Base-by-base conservation (phyloP, 2,329 filamentous ascomycete species). In the Monosporascus ibericus region DNA sequence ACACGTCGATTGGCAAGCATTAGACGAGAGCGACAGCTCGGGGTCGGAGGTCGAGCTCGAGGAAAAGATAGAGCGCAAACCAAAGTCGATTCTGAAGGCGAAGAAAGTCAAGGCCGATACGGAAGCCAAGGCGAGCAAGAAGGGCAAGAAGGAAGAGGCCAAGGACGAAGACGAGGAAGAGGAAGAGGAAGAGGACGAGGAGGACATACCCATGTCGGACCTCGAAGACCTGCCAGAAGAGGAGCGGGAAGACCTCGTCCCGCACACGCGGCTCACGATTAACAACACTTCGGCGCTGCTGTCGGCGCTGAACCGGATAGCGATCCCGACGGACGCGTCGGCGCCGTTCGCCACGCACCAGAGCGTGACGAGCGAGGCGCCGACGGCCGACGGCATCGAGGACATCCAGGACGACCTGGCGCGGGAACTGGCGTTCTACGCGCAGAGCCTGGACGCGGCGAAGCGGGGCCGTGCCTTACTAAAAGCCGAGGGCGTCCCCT, bases 211-310 rank as follows among this genome's bases (percentile, higher is more conserved):
- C 4, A 82, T 96, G 58, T 95, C 90, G 34, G 92, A 96, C 63
- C 85, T 94, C 49, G 87, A 89, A 63, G 88, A 89, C 49, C 74
- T 85, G 27, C 75, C 88, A 50, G 90, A 88, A 20, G 88, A 89
- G 58, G 91, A 95, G 63, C 87, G 84, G 63, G 89, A 89, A 71
- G 92, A 96, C 66, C 81, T 96, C 40, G 84, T 95, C 56, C 90
- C 91, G 17, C 88, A 95, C 73, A 90, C 94, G 68, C 88, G 91
- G 63, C 85, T 96, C 60, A 96, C 92, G 50, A 97, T 97, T 75
- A 96, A 99, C 81, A 99, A 99, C 76, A 92, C 88, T 50, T 78
- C 88, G 59, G 94, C 92, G 36, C 88, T 99, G 49, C 82, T 84
- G 59, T 79, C 88, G 60, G 85, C 90, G 14, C 80, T 95, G 56